phyloP scores from a whole-genome alignment of 1,139 yeast genomes.

The Pichia sp. region DNA sequence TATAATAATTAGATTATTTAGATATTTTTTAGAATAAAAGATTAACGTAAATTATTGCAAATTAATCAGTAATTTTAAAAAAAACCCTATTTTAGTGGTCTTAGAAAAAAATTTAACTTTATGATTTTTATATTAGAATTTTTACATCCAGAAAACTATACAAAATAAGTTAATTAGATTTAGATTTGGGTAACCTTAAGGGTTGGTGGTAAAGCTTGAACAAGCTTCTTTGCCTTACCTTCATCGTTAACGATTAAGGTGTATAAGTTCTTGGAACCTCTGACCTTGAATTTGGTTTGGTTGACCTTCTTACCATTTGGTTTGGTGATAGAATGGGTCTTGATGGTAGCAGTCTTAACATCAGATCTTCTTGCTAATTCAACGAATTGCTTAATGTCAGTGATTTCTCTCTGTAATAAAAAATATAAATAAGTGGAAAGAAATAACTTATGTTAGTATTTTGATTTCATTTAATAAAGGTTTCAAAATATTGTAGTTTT shows the following conservation, averaged over 20 bases:
- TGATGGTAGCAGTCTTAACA: conserved; percentile 87
- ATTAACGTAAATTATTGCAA: too few species aligned
- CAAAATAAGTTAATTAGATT: conserved; percentile 14
- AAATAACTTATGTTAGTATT: conserved; percentile 17
- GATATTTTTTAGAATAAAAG: too few species aligned
- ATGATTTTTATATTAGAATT: conserved; percentile 9
- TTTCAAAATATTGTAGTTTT: too few species aligned
- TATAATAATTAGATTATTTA: too few species aligned
- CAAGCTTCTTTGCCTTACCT: conserved; percentile 96
- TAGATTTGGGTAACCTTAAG: conserved; percentile 40
- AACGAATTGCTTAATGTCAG: conserved; percentile 96
- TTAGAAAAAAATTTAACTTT: too few species aligned
- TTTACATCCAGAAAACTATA: conserved; percentile 13
- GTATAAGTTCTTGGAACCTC: conserved; percentile 93
- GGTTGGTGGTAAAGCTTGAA: conserved; percentile 97
- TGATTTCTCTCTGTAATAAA: conserved; percentile 52
- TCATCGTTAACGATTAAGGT: conserved; percentile 95
- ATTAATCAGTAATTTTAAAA: too few species aligned
- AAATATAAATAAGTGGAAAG: conserved; percentile 15
- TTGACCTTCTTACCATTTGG: conserved; percentile 80
- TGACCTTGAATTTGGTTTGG: conserved; percentile 98
- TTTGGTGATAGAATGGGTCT: conserved; percentile 81
- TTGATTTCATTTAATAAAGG: not conserved
- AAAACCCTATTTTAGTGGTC: too few species aligned
- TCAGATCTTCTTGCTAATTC: conserved; percentile 98